Evolutionary conservation across 148 eudicot genomes (phyloP).

Genomic region (Cornus florida): DNA sequence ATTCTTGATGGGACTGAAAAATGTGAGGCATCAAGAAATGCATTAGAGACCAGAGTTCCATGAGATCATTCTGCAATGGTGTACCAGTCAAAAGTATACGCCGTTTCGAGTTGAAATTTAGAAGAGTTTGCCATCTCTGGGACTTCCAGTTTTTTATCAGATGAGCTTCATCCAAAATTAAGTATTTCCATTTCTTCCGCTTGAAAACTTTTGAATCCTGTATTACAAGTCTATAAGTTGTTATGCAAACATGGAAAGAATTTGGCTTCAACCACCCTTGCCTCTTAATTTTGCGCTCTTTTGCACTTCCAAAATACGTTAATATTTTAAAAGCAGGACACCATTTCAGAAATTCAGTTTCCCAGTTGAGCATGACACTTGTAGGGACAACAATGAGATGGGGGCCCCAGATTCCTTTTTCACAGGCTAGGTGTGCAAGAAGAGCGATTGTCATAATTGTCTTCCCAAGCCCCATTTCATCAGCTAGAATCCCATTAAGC

Average conservation of each 20-base stretch:
- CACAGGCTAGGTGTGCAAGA: constrained; percentile 95
- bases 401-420: constrained; percentile 99
- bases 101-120: constrained; percentile 92
- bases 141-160: constrained; percentile 99
- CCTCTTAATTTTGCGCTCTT: constrained; percentile 88
- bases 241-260: constrained; percentile 92
- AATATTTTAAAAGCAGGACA: constrained; percentile 98
- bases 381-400: constrained; percentile 99
- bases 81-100: constrained; percentile 98
- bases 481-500: constrained; percentile 96
- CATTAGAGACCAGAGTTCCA: constrained; percentile 99
- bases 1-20: constrained; percentile 99
- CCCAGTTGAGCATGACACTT: constrained; percentile 99
- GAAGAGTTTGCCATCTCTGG: constrained; percentile 98
- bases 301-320: constrained; percentile 99
- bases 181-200: constrained; percentile 98
- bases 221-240: constrained; percentile 96
- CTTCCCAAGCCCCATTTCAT: constrained; percentile 98
- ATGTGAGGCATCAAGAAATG: constrained; percentile 99
- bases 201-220: constrained; percentile 97
- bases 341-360: constrained; percentile 99
- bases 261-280: constrained; percentile 99
- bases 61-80: constrained; percentile 97
- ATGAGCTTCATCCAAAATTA: constrained; percentile 99
- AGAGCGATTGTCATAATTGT: constrained; percentile 99